Percentiles rank a stretch among this genome's conserved stretches.
Evolutionary conservation across 192 early-diverging fungal species (phyloP).

Genomic region (Allomyces macrogynus): DNA sequence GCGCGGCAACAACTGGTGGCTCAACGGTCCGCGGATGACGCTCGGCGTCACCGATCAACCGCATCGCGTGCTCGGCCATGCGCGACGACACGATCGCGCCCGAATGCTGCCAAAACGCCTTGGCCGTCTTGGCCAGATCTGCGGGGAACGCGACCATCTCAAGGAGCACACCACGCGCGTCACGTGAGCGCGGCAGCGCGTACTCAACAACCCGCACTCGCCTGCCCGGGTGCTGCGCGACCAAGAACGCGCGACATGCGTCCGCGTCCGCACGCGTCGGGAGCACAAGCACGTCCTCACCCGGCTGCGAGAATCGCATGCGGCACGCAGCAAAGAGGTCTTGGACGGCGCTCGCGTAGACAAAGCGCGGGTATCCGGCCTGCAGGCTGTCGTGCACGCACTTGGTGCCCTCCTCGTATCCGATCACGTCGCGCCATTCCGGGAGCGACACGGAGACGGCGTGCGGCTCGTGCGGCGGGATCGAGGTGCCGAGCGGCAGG

Average conservation of each 20-base stretch:
- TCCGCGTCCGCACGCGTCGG: constrained; percentile 11
- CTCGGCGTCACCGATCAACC: constrained; percentile 11
- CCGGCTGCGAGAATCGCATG: background rate
- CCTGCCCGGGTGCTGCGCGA: background rate
- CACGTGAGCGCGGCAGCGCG: constrained; percentile 26
- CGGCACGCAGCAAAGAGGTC: constrained; percentile 5
- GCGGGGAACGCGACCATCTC: constrained; percentile 56
- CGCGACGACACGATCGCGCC: constrained; percentile 76
- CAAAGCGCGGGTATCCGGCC: constrained; percentile 86
- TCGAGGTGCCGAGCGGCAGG: constrained; percentile 37
- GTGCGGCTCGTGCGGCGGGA: constrained; percentile 51
- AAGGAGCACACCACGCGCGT: constrained; percentile 21
- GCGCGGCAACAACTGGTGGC: too few species aligned
- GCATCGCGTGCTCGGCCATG: constrained; percentile 62
- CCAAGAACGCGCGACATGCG: constrained; percentile 39
- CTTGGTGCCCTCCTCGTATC: constrained; percentile 73
- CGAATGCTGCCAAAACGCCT: constrained; percentile 91
- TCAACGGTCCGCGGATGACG: too few species aligned
- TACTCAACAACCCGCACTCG: constrained; percentile 44
- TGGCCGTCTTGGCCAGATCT: constrained; percentile 47
- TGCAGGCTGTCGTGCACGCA: constrained; percentile 47
- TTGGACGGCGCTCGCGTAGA: constrained; percentile 37
- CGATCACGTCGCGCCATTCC: constrained; percentile 72
- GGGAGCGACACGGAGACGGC: constrained; percentile 84
- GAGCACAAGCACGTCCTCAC: constrained; percentile 8